Conservation (phyloP, 768 basidiomycete genomes). For the Austroboletus festivus region DNA sequence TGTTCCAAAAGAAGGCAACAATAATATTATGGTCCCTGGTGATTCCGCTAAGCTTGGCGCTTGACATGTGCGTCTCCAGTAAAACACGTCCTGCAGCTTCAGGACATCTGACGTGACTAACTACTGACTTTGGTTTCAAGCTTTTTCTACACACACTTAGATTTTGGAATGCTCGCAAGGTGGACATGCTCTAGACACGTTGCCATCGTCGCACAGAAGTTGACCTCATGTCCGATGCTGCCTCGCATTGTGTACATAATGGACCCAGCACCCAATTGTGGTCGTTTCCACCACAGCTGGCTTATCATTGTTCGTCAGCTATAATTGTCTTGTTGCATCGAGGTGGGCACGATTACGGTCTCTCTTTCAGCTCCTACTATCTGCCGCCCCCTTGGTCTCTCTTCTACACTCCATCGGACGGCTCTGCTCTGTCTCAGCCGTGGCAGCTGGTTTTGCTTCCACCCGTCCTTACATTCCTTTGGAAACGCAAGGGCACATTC, state of each 20-base stretch:
- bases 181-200: constrained; percentile 20
- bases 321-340: constrained; percentile 9
- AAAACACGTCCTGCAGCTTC: too few species aligned
- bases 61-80: not conserved
- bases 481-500: not conserved
- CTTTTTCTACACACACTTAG: not conserved
- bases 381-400: not conserved
- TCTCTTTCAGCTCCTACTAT: constrained; percentile 9
- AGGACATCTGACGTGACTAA: too few species aligned
- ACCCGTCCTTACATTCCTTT: constrained; percentile 16
- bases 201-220: constrained; percentile 8
- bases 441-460: not conserved
- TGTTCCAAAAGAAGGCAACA: not conserved
- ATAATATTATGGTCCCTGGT: too few species aligned
- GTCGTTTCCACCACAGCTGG: constrained; percentile 2
- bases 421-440: constrained; percentile 4
- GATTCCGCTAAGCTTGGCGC: too few species aligned
- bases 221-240: constrained; percentile 24
- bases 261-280: constrained; percentile 4
- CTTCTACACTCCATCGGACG: constrained; percentile 6
- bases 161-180: not conserved
- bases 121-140: not conserved
- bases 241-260: constrained; percentile 12
- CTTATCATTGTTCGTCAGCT: constrained; percentile 9
- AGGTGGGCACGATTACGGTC: constrained; percentile 16